Evolutionary conservation across 768 basidiomycete genomes (phyloP), one percentile per base, ranked within the genome.

Genomic region (Pleurotus tuber-regium): DNA sequence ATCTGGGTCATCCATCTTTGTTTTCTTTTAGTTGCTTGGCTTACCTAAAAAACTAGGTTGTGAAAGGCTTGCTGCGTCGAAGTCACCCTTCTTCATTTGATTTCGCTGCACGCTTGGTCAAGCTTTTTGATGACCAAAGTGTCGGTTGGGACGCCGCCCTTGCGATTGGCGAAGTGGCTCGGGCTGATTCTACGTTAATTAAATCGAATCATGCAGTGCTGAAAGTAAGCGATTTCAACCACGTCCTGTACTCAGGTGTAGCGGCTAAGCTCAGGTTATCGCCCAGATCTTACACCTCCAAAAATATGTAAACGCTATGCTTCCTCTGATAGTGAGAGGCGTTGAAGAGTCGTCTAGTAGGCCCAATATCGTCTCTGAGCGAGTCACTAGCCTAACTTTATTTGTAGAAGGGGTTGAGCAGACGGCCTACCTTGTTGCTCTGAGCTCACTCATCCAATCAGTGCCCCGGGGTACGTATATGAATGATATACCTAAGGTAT

Each of bases 181-280:
- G 76, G 25, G 66, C 74, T 1, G 89, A 92, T 57, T 63, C 69
- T 7, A 67, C 87, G 21, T 65, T 97, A 58, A 87, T 82, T 8
- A 98, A 92, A 68, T 72, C 74, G 43, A 88, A 96, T 60, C 79
- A 85, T 65, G 83, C 90, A 1, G 77, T 89, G 11, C 73, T 92
- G 31, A 87, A 86, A 76, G 96, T 92, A 52, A 51, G 74, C 57
- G 46, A 26, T 26, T 43, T n/a, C 42, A 8, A 42, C 21, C 1
- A 23, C 49, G 28, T 3, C 42, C n/a, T 38, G 16, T 31, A 14
- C 23, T 30, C 35, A 28, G 23, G 4, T 31, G 23, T 12, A 25
- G n/a, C n/a, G n/a, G n/a, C n/a, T 39, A 3, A 16, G 46, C 4
- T 53, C 50, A 24, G 36, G 2, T 26, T 50, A 29, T 21, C 7